Conservation (phyloP, 148 eudicot genomes). For the Oxyria digyna region DNA sequence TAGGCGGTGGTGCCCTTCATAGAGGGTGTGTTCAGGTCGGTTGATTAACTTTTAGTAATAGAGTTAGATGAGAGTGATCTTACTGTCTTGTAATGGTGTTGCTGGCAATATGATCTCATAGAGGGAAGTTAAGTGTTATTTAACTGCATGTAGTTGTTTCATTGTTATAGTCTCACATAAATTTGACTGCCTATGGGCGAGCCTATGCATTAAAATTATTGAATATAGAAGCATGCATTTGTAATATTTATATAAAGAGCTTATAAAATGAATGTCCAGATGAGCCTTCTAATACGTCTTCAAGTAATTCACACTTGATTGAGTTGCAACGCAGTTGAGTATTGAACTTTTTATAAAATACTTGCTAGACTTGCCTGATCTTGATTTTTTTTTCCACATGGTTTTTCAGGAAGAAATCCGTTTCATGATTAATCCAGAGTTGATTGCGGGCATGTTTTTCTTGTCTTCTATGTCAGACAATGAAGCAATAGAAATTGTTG, state of each 20-base stretch:
- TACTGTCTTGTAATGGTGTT: neutral
- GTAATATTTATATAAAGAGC: neutral
- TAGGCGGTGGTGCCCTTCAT: conserved; percentile 86
- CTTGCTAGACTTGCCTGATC: neutral
- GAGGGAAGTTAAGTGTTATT: neutral
- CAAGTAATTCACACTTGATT: neutral
- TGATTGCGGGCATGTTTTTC: conserved; percentile 91
- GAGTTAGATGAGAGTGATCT: neutral
- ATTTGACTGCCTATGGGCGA: neutral
- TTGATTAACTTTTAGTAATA: conserved; percentile 4
- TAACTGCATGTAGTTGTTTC: neutral
- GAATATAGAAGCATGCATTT: neutral
- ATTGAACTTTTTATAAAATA: neutral
- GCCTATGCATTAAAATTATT: neutral
- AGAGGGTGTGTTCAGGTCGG: conserved; percentile 88
- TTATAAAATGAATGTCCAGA: neutral
- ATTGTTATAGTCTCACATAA: neutral
- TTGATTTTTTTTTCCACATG: neutral
- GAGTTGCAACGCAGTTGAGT: neutral
- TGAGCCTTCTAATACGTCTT: neutral
- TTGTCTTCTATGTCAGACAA: conserved; percentile 92
- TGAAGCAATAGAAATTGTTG: conserved; percentile 88
- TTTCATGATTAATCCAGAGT: conserved; percentile 94
- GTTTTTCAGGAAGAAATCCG: conserved; percentile 80
- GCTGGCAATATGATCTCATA: neutral